A percentile compares a stretch with the other conserved stretches of the same genome.
Evolutionary conservation across 179 eudicot genomes (phyloP).

Genomic region (Beta macrorhiza): DNA sequence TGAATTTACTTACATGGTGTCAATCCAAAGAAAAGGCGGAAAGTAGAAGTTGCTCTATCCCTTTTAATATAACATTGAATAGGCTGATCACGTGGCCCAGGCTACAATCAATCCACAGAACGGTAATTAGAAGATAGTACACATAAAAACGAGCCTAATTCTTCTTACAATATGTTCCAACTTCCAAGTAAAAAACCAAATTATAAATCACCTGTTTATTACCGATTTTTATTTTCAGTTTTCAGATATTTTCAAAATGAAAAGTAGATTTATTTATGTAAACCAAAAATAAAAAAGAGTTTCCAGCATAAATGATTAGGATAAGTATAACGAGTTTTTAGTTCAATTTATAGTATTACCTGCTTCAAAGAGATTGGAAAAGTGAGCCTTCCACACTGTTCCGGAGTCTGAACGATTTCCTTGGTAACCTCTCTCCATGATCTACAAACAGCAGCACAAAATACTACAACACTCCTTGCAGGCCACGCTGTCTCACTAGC

Average conservation of each 20-base stretch:
- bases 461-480: constrained; percentile 71
- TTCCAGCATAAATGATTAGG: too few species aligned
- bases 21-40: constrained; percentile 61
- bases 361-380: constrained; percentile 93
- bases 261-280: too few species aligned
- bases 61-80: constrained; percentile 84
- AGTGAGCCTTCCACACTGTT: constrained; percentile 84
- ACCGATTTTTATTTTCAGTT: too few species aligned
- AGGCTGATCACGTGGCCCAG: constrained; percentile 75
- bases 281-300: too few species aligned
- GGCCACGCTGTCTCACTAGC: constrained; percentile 84
- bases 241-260: too few species aligned
- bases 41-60: constrained; percentile 63
- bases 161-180: neutral
- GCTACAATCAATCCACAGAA: constrained; percentile 41
- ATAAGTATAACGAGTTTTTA: too few species aligned
- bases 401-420: constrained; percentile 90
- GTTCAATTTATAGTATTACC: constrained; percentile 32
- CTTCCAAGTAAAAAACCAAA: neutral
- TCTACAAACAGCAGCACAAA: constrained; percentile 83
- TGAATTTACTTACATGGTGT: constrained; percentile 62
- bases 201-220: too few species aligned
- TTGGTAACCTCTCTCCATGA: constrained; percentile 90
- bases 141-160: neutral
- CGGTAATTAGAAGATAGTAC: neutral